Percentiles rank a stretch among this genome's conserved stretches.
These are phyloP conservation scores for Penicillium ochrochloron DNA, from an alignment of 495 filamentous ascomycete genomes.

Conservation along the genomic window DNA sequence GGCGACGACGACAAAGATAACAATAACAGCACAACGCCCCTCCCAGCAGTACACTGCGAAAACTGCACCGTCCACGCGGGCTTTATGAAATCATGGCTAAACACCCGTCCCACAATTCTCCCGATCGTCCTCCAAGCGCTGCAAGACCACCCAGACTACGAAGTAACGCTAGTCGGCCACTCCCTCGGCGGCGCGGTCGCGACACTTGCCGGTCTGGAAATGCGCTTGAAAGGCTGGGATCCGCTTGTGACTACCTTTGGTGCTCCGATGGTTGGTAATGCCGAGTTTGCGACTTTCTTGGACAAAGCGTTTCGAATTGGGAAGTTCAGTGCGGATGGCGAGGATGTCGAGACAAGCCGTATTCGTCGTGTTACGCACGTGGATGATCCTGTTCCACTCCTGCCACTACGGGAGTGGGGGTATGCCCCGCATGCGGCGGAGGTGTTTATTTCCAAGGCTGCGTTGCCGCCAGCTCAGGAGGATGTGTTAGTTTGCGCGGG, in stretches of 20 bases:
- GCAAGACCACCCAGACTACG: conserved; percentile 67
- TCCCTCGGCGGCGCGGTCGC: conserved; percentile 93
- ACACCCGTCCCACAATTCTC: conserved; percentile 67
- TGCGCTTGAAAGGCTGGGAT: conserved; percentile 67
- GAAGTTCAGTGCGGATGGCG: conserved; percentile 11
- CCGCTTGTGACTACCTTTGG: conserved; percentile 89
- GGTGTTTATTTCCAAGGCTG: conserved; percentile 75
- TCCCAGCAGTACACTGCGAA: conserved; percentile 52
- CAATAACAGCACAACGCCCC: neutral
- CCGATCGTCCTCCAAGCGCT: conserved; percentile 59
- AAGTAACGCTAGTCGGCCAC: conserved; percentile 81
- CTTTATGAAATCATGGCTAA: conserved; percentile 82
- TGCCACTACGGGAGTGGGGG: conserved; percentile 86
- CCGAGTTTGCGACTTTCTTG: conserved; percentile 67
- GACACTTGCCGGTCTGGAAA: conserved; percentile 81
- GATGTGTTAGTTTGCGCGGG: conserved; percentile 78
- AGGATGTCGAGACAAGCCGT: conserved; percentile 28
- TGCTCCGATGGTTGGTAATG: conserved; percentile 85
- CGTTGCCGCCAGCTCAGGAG: conserved; percentile 64
- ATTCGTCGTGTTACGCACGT: conserved; percentile 86
- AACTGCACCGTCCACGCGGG: conserved; percentile 93
- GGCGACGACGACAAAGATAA: conserved; percentile 42
- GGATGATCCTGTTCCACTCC: conserved; percentile 85
- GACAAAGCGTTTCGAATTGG: conserved; percentile 65
- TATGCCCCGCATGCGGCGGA: conserved; percentile 85